Percentiles rank a stretch among this genome's conserved stretches.
These are phyloP conservation scores for Sindora glabra DNA, from an alignment of 306 rosid genomes.

Conservation along the genomic window DNA sequence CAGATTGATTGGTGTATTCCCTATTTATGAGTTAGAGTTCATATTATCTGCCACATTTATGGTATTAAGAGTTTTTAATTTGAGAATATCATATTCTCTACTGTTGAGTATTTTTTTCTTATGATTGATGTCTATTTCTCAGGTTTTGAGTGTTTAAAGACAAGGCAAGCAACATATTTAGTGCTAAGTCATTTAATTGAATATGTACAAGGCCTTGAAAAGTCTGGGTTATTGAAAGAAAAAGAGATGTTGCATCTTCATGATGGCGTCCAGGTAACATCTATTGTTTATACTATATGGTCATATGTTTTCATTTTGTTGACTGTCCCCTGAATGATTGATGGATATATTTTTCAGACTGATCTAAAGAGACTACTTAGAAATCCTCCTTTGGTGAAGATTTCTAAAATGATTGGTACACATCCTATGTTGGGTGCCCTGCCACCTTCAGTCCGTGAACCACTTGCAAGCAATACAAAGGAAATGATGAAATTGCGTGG, in stretches of 20 bases:
- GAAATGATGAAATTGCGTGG: slow-evolving; percentile 69
- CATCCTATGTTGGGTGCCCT: slow-evolving; percentile 84
- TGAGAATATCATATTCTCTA: not conserved
- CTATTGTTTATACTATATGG: not conserved
- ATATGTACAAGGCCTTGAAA: slow-evolving; percentile 76
- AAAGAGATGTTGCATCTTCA: slow-evolving; percentile 93
- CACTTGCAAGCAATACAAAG: slow-evolving; percentile 46
- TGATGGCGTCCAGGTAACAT: slow-evolving; percentile 77
- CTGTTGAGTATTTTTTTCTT: not conserved
- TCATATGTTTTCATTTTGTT: not conserved
- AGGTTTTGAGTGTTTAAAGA: slow-evolving; percentile 85
- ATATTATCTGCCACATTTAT: not conserved
- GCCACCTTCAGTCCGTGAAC: slow-evolving; percentile 52
- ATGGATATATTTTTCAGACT: slow-evolving; percentile 42
- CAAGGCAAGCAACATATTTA: slow-evolving; percentile 76
- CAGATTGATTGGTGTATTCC: slow-evolving; percentile 1
- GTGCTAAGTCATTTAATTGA: slow-evolving; percentile 71
- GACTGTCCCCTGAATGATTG: not conserved
- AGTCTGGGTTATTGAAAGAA: slow-evolving; percentile 76
- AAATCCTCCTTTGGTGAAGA: slow-evolving; percentile 77
- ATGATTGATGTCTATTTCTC: slow-evolving; percentile 9
- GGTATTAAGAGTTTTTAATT: not conserved
- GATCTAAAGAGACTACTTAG: slow-evolving; percentile 75
- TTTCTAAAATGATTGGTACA: slow-evolving; percentile 42
- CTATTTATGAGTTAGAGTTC: not conserved